Base-by-base conservation (phyloP, 331 rosid genomes). In the Ulmus americana region DNA sequence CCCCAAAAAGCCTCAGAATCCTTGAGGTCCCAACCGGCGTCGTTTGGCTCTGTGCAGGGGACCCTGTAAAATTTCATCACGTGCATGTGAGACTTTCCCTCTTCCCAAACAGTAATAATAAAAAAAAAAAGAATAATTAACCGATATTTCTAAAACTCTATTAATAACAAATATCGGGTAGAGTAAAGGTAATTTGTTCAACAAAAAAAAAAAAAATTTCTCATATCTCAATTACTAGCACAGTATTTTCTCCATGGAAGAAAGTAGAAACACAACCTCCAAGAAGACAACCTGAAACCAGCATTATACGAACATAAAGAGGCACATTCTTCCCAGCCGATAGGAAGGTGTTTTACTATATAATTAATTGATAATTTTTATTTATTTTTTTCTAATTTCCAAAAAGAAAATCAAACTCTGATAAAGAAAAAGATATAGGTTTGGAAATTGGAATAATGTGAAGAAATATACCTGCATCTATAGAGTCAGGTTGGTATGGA, bases 1-100 rank as follows among this genome's bases (percentile, higher is more conserved):
- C 98, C 11, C 98, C 98, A 68, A 92, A 92, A 41, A 92, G 79
- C 87, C 99, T 81, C 64, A 94, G 75, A 50, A 82, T 83, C 85
- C 69, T 89, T 5, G 86, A 84, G 70, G 54, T 79, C 69, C 70
- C 82, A 39, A 61, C 55, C 70, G 76, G 18, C 77, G 80, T 68
- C 72, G 72, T 79, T 73, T 69, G 82, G 20, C 56, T 81, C 74
- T 74, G 64, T 16, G 55, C 68, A 46, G 63, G 16, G 8, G 77
- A 58, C 71, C 85, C 96, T 83, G 74, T 78, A 63, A 52, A 39
- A 64, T 13, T 8, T 5, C 22, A 68, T 59, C 72, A 80, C 80
- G 83, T 80, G 81, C 82, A 69, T 59, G 69, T 56, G 59, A 55
- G 41, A 16, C 8, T 49, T 5, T 3, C 55, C 8, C 14, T 18